Evolutionary conservation across 139 green algal genomes (phyloP), one percentile per base, ranked within the genome.

Genomic region (Chlamydomonas applanata): DNA sequence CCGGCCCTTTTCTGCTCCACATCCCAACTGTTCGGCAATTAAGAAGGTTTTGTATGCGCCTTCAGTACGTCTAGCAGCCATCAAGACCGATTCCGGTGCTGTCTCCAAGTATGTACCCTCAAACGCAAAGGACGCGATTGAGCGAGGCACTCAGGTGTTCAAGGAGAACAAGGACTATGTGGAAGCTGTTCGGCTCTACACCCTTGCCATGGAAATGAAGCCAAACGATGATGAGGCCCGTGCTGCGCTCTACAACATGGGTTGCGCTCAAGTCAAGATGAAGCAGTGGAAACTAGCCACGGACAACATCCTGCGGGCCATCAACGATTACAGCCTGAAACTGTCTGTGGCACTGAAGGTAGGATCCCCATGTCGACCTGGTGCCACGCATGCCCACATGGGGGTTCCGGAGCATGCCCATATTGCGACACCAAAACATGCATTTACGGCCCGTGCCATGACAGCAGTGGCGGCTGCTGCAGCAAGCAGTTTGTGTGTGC

Each of bases 211-310:
- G 77, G 33, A 86, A 2, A 72, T 96, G 54, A 79, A 84, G 17
- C 93, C 95, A 14, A 93, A 69, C 35, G 76, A 89, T 3, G 91
- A 98, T 35, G 95, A 98, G 74, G 89, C 91, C 2, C 62, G 85
- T 9, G 95, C 95, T 25, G 95, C 94, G 3, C 73, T 92, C 27
- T 99, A 98, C 83, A 98, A 98, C 87, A 73, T 84, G 25, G 95
- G 92, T 25, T 99, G 95, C 69, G 90, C 84, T 17, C 85, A 92
- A 29, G 85, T 86, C 2, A 90, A 91, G 78, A 82, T 92, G 40
- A 88, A 91, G 69, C 82, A 92, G 69, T 98, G 84, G 79, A 74
- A 92, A 49, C 71, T 86, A 22, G 94, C 94, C 2, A 75, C 88
- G 11, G 89, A 93, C 32, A 73, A 82, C 13, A 79, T 98, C 1